Percentiles rank a stretch among this genome's conserved stretches.
These are phyloP conservation scores for Rhododendron simsii DNA, from an alignment of 148 eudicot species.

Conservation along the genomic window DNA sequence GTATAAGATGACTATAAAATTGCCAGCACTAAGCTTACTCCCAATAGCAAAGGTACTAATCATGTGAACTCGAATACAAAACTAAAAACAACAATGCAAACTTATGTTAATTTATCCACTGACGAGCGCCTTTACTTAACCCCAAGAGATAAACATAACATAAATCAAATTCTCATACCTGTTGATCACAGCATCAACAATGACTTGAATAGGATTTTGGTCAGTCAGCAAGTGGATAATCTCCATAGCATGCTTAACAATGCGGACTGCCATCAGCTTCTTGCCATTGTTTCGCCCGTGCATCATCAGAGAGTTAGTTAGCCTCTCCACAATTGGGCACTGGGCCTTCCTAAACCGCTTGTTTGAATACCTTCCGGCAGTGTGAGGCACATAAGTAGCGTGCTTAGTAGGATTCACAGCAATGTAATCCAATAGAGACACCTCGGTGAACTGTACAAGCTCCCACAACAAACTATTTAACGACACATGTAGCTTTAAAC, in stretches of 20 bases:
- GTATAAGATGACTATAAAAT: not conserved
- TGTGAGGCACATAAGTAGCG: slow-evolving; percentile 47
- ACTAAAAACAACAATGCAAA: not conserved
- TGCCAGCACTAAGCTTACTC: not conserved
- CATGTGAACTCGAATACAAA: not conserved
- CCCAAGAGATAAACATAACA: not conserved
- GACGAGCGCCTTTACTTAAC: not conserved
- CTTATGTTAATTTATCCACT: not conserved
- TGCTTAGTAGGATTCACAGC: slow-evolving; percentile 48
- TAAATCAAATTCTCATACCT: slow-evolving; percentile 22
- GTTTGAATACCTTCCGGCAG: slow-evolving; percentile 48
- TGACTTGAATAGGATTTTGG: slow-evolving; percentile 34
- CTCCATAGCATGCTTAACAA: slow-evolving; percentile 58
- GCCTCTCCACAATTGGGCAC: slow-evolving; percentile 50
- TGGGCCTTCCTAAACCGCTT: slow-evolving; percentile 55
- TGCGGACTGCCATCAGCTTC: slow-evolving; percentile 50
- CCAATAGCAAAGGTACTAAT: not conserved
- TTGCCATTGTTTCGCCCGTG: slow-evolving; percentile 57
- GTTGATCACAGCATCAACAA: slow-evolving; percentile 54
- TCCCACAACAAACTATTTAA: not conserved
- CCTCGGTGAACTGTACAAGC: slow-evolving; percentile 31
- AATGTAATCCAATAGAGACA: slow-evolving; percentile 48
- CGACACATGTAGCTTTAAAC: not conserved
- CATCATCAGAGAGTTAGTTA: slow-evolving; percentile 41
- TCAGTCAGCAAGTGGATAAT: slow-evolving; percentile 51